Base-by-base conservation (phyloP, 352 stramenopile genomes). In the Phytophthora nicotianae region DNA sequence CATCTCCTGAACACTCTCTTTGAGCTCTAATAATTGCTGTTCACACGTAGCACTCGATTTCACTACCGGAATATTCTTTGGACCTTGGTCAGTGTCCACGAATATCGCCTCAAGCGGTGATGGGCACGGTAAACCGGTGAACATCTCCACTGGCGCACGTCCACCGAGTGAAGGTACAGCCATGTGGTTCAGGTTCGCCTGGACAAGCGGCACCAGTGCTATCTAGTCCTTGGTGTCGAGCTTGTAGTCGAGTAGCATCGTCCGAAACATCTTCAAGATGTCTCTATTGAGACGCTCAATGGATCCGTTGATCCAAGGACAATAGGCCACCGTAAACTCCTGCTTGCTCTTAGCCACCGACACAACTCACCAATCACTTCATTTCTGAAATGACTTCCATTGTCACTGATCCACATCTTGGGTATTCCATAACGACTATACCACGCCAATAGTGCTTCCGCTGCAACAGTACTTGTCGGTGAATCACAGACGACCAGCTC, bases 161-260 rank as follows among this genome's bases (percentile, higher is more conserved):
- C 59, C 47, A 5, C 16, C 33, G 0, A 76, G 33, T 5, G 62
- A 76, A n/a, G 59, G 45, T n/a, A 73, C 29, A 10, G 67, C 47
- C 16, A 42, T 68, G 10, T 76, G 67, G 29, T 76, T 79, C 7
- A 79, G 19, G n/a, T 20, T 74, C 2, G 64, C 38, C 43, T 77
- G 59, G 4, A 72, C 41, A n/a, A 75, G 13, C 0, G 62, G 60
- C 0, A 71, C 26, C 1, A 74, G 10, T 20, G 62, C 55, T 0
- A 27, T 19, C 59, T 55, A 71, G 20, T 65, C 55, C 10, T 13
- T 35, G 9, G 29, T 35, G 5, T 0, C 37, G 4, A 43, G 14
- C 37, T 43, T 43, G 37, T 23, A 43, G 14, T 43, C 37, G 1
- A 43, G 37, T 4, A 41, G 11, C 35, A 41, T 37, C 0, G 14